phyloP scores from a whole-genome alignment of 345 rosid species.

The Eucalyptus regnans region DNA sequence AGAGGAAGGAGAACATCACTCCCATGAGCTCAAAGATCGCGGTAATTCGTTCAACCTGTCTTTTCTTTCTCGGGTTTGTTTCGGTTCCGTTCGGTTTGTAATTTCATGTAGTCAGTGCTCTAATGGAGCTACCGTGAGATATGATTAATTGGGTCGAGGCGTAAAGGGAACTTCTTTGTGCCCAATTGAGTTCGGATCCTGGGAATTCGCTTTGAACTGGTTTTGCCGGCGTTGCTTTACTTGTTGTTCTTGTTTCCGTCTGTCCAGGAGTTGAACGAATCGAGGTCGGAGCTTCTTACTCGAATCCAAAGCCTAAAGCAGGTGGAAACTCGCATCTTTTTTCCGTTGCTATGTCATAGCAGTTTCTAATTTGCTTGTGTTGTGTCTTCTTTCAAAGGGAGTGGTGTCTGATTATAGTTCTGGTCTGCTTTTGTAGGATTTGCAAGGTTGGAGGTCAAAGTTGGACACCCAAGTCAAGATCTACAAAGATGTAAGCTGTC shows the following conservation, averaged over 20 bases:
- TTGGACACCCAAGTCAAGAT: slow-evolving; percentile 83
- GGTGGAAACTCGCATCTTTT: slow-evolving; percentile 13
- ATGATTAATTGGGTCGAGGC: background rate
- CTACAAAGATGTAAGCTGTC: slow-evolving; percentile 57
- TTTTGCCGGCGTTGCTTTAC: background rate
- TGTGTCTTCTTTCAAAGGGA: background rate
- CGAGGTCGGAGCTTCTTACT: slow-evolving; percentile 70
- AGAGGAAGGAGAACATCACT: slow-evolving; percentile 61
- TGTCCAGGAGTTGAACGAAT: slow-evolving; percentile 66
- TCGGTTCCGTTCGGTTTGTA: background rate
- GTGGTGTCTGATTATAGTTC: background rate
- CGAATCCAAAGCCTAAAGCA: slow-evolving; percentile 85
- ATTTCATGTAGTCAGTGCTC: background rate
- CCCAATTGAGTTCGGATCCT: background rate
- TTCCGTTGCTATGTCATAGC: background rate
- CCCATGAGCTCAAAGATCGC: slow-evolving; percentile 57
- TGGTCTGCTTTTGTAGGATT: slow-evolving; percentile 37
- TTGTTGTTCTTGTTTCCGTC: background rate
- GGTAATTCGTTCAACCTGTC: slow-evolving; percentile 13
- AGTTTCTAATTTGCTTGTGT: background rate
- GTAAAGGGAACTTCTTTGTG: background rate
- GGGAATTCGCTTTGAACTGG: background rate
- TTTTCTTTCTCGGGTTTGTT: background rate
- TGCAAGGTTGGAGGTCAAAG: slow-evolving; percentile 92
- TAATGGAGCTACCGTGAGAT: background rate